Conservation (phyloP, 1,284 basidiomycete species). For the Lentinula novae-zelandiae region DNA sequence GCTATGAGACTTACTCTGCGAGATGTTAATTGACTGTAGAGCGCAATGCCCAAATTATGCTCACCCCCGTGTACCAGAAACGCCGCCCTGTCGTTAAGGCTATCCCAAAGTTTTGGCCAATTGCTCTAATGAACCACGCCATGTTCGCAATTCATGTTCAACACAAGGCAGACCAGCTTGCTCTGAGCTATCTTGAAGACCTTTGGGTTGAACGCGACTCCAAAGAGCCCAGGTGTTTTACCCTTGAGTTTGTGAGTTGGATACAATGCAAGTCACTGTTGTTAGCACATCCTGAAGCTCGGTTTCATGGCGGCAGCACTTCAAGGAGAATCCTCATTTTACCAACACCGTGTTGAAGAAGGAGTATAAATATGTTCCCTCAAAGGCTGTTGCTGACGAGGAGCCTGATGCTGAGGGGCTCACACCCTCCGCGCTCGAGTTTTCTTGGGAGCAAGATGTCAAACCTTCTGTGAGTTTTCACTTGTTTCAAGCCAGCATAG, state of each 20-base stretch:
- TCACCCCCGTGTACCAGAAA: conserved; percentile 62
- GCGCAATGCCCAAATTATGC: conserved; percentile 51
- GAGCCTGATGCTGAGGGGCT: conserved; percentile 68
- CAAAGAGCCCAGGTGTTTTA: conserved; percentile 67
- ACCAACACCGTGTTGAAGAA: conserved; percentile 70
- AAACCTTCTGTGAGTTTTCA: conserved; percentile 49
- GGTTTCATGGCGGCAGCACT: conserved; percentile 44
- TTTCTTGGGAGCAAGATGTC: conserved; percentile 74
- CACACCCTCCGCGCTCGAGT: conserved; percentile 70
- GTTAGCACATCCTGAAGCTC: background rate
- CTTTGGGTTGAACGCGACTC: conserved; percentile 71
- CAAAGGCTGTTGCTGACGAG: conserved; percentile 44
- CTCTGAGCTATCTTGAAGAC: conserved; percentile 74
- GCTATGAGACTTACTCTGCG: too few species aligned
- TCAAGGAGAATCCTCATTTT: conserved; percentile 83
- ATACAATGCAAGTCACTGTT: background rate
- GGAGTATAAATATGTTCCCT: conserved; percentile 69
- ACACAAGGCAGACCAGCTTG: conserved; percentile 68
- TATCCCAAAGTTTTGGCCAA: conserved; percentile 76
- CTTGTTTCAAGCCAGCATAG: background rate
- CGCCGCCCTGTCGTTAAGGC: conserved; percentile 61
- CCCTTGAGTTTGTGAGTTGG: conserved; percentile 72
- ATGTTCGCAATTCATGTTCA: conserved; percentile 59
- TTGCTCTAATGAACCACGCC: conserved; percentile 69
- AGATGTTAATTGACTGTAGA: conserved; percentile 36